phyloP scores from a whole-genome alignment of 176 grass and related monocot genomes.

The Cenchrus purpureus region DNA sequence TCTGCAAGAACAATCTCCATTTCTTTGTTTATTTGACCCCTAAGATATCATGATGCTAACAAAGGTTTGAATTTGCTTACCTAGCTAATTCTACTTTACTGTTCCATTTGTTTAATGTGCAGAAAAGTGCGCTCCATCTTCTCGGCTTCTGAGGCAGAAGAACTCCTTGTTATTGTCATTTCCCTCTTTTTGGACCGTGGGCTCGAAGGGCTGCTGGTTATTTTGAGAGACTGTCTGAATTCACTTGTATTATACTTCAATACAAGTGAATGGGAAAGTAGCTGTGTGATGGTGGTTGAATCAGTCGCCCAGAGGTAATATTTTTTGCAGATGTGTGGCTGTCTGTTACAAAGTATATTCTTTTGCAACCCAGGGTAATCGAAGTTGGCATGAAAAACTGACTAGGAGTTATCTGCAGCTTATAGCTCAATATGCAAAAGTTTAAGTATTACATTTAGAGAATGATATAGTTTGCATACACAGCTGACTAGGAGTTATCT shows the following conservation, averaged over 20 bases:
- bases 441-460: conserved; percentile 6
- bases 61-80: conserved; percentile 18
- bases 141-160: conserved; percentile 70
- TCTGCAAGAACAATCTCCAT: not conserved
- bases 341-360: not conserved
- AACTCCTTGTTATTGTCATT: conserved; percentile 72
- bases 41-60: conserved; percentile 4
- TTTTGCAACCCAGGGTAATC: not conserved
- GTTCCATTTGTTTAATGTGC: conserved; percentile 43
- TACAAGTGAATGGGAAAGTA: conserved; percentile 69
- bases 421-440: not conserved
- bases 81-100: not conserved
- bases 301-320: conserved; percentile 68
- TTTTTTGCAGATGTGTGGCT: not conserved
- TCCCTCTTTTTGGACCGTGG: conserved; percentile 68
- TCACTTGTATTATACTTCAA: conserved; percentile 69
- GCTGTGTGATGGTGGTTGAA: conserved; percentile 59
- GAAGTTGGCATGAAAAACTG: conserved; percentile 7
- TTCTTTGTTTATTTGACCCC: conserved; percentile 13
- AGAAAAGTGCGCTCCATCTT: conserved; percentile 70
- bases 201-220: conserved; percentile 65
- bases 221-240: conserved; percentile 68
- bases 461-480: not conserved
- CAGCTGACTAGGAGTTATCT: not conserved
- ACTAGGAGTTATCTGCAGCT: conserved; percentile 15